Base-by-base conservation (phyloP, 768 basidiomycete genomes). In the Suillus cothurnatus region DNA sequence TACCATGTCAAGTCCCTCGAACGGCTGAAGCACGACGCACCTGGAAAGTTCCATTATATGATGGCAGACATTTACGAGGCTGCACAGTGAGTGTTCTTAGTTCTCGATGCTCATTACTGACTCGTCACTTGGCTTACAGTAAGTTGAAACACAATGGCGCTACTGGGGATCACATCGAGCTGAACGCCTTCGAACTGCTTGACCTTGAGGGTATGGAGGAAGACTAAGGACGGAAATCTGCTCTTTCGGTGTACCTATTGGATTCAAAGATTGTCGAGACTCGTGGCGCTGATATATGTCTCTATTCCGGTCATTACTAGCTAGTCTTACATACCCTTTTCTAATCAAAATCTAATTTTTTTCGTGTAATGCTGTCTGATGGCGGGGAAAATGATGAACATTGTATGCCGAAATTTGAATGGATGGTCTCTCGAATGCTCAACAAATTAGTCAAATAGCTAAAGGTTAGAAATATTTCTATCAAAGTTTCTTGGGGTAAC, bases 241-340 rank as follows among this genome's bases (percentile, higher is more conserved):
- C n/a, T 49, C 47, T 26, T 17, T 52, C 2, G 15, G 15, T 52
- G 50, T 52, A 52, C 50, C 50, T 52, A 52, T 52, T 6, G 17
- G 26, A 28, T 28, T 52, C 26, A 50, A 50, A 50, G 14, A 26
- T 52, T 52, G 50, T 52, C 7, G 7, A 52, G 50, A 52, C 14
- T 15, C 6, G 6, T 1, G 14, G 50, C 2, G 21, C 4, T 52
- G 50, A 50, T 50, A 28, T 14, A 49, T 26, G 26, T 26, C 49
- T 50, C 23, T 8, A 50, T 50, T 6, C 7, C 3, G 3, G 50
- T 52, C 50, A 52, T 52, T 52, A 52, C 50, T 52, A 52, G 26
- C 26, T 47, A 47, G n/a, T n/a, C n/a, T 52, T 52, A 52, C 50
- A 52, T 52, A 52, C 50, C 26, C 26, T 52, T 28, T 52, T 52